Evolutionary conservation across 2,329 filamentous ascomycete species (phyloP), one percentile per base, ranked within the genome.

Genomic region (Fusarium hostae): DNA sequence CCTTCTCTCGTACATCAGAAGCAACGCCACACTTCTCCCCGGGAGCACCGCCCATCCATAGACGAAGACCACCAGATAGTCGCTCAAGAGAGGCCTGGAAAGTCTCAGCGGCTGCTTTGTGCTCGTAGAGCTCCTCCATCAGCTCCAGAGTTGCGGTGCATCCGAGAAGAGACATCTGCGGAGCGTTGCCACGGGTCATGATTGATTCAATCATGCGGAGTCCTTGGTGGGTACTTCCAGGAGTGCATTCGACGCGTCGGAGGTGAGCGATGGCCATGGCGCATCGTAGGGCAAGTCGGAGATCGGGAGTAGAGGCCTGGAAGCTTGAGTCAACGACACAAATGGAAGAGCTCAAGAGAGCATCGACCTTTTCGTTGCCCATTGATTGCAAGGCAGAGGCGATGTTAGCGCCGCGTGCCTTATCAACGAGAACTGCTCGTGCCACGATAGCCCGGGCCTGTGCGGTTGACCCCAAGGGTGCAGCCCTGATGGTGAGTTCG

Each of bases 391-490:
- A 78, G 13, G 88, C 88, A 8, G 84, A 81, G 40, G 86, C 86
- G 54, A 91, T 90, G 73, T 87, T 87, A 41, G 82, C 80, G 43
- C 85, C 87, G 44, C 88, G 87, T 61, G 85, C 85, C 72, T 87
- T 84, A 30, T 87, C 82, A 30, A 86, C 79, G 20, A 91, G 80
- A 22, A 90, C 82, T 7, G 89, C 88, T 26, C 87, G 87, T 6
- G 89, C 86, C 35, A 91, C 84, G 4, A 90, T 82, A 26, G 88
- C 88, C 37, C 89, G 88, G 20, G 87, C 82, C 67, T 89, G 88
- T 20, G 93, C 91, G 26, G 89, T 89, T 2, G 94, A 97, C 16
- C 92, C 92, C 40, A 92, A 89, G 2, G 95, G 95, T 1, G 95
- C 93, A 11, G 90, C 88, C 63, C 88, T 87, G 68, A 94, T 85